Evolutionary conservation across 1,139 yeast species (phyloP), one percentile per base, ranked within the genome.

Genomic region (Sugiyamaella castrensis): DNA sequence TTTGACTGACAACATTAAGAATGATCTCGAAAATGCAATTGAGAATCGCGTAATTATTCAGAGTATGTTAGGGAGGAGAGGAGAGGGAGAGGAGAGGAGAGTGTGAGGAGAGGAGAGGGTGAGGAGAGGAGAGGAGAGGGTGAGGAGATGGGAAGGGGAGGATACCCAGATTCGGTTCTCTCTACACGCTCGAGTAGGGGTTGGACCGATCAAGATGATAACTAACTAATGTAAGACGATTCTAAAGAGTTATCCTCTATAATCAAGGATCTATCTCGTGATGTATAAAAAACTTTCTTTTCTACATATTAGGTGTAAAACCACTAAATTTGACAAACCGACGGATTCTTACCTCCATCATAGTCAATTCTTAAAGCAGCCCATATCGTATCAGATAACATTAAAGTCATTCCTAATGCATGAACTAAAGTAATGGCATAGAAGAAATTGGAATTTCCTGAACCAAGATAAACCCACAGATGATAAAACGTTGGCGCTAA

Each of bases 371-470:
- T 77, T 46, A 92, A 67, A 56, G 82, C 81, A 1, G 87, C 87
- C 96, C 98, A 91, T 10, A 84, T 69, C 57, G 87, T 77, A 61
- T 94, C 98, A 51, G 85, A 76, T 30, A 89, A 61, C 2, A 87
- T 72, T 32, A 87, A 68, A 0, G 82, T 81, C 59, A 89, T 77
- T 2, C 89, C 87, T 12, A 82, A 71, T 0, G 88, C 84, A 71
- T 91, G 86, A 2, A 85, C 86, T 55, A 92, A 75, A 19, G 94
- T 88, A 59, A 92, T 86, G 46, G 98, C 96, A 71, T 91, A 92
- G 71, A 89, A 92, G 72, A 92, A 92, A 69, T 92, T 92, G 53
- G 97, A 84, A 70, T 92, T 92, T 26, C 98, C 99, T 29, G 94
- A 88, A 11, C 97, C 97, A 53, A 88, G 75, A 48, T 85, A 87